Evolutionary conservation across 768 basidiomycete species (phyloP).

Genomic region (Suillus tomentosus): DNA sequence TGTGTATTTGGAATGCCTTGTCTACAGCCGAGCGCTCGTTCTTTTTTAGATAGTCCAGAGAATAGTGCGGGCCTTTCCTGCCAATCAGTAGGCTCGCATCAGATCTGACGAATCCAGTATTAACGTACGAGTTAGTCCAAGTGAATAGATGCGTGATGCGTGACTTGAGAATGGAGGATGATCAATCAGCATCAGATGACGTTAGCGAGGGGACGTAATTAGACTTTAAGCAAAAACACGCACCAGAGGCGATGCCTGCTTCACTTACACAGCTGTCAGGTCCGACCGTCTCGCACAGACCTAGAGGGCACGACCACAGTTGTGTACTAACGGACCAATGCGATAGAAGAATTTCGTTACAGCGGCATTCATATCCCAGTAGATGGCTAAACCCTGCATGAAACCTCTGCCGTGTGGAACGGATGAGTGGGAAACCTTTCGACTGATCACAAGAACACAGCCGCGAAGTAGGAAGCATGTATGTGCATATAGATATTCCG

Average conservation of each 20-base stretch:
- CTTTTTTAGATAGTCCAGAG: constrained; percentile 1
- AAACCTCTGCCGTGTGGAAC: constrained; percentile 5
- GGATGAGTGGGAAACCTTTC: constrained; percentile 1
- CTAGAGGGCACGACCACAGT: constrained; percentile 8
- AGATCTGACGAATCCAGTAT: neutral
- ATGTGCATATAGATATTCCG: constrained; percentile 1
- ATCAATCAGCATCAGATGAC: constrained; percentile 30
- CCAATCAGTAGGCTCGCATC: neutral
- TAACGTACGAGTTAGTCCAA: constrained; percentile 3
- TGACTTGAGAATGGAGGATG: constrained; percentile 6
- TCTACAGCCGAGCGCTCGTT: neutral
- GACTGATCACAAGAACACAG: constrained; percentile 4
- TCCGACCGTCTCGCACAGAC: constrained; percentile 20
- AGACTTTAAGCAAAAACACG: constrained; percentile 40
- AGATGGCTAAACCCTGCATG: constrained; percentile 4
- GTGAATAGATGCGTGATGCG: neutral
- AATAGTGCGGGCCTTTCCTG: neutral
- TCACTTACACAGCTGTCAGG: constrained; percentile 11
- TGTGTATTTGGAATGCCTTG: neutral
- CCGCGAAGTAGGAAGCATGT: constrained; percentile 3
- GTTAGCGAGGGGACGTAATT: constrained; percentile 37
- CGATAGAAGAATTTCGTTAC: constrained; percentile 26
- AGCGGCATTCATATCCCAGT: constrained; percentile 33
- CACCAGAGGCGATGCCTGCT: constrained; percentile 26
- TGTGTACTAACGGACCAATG: constrained; percentile 25